These are phyloP conservation scores for Myriangium duriaei DNA, from an alignment of 2,329 filamentous ascomycete species.

Conservation along the genomic window DNA sequence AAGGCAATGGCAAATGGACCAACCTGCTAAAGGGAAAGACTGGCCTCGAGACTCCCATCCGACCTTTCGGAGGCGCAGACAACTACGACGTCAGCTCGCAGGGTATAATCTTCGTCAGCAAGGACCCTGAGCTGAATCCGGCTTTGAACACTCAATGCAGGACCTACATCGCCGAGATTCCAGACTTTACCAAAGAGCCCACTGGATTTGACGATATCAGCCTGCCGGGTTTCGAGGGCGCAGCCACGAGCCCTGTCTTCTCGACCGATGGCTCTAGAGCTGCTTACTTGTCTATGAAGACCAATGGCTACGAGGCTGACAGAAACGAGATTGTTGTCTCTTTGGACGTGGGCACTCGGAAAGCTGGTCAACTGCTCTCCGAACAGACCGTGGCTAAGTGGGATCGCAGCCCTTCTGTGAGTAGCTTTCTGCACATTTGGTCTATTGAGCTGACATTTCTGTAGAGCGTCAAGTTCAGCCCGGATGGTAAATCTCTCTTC, in stretches of 20 bases:
- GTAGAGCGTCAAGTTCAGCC: conserved; percentile 34
- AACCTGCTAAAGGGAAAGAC: conserved; percentile 50
- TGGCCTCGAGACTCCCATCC: conserved; percentile 53
- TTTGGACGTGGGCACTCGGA: conserved; percentile 45
- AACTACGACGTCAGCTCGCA: conserved; percentile 61
- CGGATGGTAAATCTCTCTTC: conserved; percentile 49
- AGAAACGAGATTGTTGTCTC: conserved; percentile 56
- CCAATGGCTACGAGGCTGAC: conserved; percentile 69
- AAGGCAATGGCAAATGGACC: conserved; percentile 19
- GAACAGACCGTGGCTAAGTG: conserved; percentile 52
- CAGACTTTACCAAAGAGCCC: conserved; percentile 44
- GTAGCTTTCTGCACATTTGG: no score
- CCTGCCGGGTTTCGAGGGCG: conserved; percentile 50
- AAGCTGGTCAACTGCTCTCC: conserved; percentile 34
- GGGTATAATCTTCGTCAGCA: conserved; percentile 62
- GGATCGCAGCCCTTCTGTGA: conserved; percentile 45
- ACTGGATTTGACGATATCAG: conserved; percentile 41
- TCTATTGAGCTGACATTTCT: conserved; percentile 10
- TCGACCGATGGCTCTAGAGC: conserved; percentile 58
- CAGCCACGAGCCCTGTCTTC: conserved; percentile 56
- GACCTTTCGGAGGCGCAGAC: conserved; percentile 65
- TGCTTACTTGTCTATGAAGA: conserved; percentile 69
- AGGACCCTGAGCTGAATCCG: conserved; percentile 57
- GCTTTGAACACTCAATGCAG: conserved; percentile 72
- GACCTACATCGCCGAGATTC: conserved; percentile 59